Conservation (phyloP, 768 basidiomycete species). For the Calvatia gigantea region DNA sequence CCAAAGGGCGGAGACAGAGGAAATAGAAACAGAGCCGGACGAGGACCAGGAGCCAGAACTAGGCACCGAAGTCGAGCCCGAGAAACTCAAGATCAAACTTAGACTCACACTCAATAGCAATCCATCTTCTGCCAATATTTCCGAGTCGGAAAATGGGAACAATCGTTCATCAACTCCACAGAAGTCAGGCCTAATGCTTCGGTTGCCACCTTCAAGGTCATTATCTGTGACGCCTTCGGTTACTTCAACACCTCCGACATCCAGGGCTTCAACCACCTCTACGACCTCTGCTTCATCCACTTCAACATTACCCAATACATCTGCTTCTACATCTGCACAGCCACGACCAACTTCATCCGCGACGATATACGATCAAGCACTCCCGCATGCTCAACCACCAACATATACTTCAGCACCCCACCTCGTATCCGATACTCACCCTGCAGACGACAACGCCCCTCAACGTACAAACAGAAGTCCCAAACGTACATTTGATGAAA, state of each 20-base stretch:
- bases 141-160: slow-evolving; percentile 7
- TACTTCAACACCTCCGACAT: slow-evolving; percentile 15
- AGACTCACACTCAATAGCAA: slow-evolving; percentile 9
- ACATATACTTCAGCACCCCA: slow-evolving; percentile 15
- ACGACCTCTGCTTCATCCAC: slow-evolving; percentile 11
- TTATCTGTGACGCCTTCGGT: slow-evolving; percentile 19
- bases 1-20: not conserved
- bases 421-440: slow-evolving; percentile 12
- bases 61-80: not conserved
- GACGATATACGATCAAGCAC: slow-evolving; percentile 10
- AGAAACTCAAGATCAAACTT: slow-evolving; percentile 11
- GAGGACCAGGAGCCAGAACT: not conserved
- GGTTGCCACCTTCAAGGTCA: slow-evolving; percentile 13
- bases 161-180: not conserved
- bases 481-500: slow-evolving; percentile 33
- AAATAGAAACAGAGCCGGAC: not conserved
- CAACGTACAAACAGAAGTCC: slow-evolving; percentile 16
- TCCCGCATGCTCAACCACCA: slow-evolving; percentile 11
- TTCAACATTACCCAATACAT: slow-evolving; percentile 2
- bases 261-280: slow-evolving; percentile 12
- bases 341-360: slow-evolving; percentile 3
- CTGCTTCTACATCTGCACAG: slow-evolving; percentile 7
- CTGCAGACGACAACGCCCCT: slow-evolving; percentile 16
- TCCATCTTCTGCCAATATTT: slow-evolving; percentile 8
- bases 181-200: slow-evolving; percentile 3